Evolutionary conservation across 1,284 basidiomycete species (phyloP), one percentile per base, ranked within the genome.

Genomic region (Rhizopogon hawkerae): DNA sequence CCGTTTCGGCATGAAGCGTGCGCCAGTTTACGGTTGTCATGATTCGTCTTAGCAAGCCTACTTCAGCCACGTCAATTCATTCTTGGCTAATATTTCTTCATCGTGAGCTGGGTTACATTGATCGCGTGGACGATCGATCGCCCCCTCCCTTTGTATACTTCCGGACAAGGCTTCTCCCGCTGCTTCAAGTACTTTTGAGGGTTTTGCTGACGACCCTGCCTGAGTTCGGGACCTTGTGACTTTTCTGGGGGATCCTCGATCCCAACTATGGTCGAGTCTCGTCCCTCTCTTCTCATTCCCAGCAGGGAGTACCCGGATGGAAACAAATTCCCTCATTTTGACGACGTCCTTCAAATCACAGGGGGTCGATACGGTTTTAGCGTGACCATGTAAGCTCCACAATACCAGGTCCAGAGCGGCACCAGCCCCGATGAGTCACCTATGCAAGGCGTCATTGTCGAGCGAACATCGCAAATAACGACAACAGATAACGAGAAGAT

Each of bases 1-100:
- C 55, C 62, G 61, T 53, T 58, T 48, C 57, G 53, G 51, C 56
- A 46, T 35, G 14, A 13, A 10, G 31, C 1, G 11, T 11, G 18
- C 26, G 16, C 24, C 10, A 26, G 39, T 42, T 16, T 26, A 23
- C 13, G 24, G 38, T 42, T 42, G 39, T 31, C 39, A 41, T 41
- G 39, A 41, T 41, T 41, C n/a, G 7, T 38, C 21, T 18, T 29
- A 9, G 9, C 26, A 10, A 10, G 5, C 11, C 7, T 11, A 8
- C 37, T 38, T 38, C 23, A 43, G 41, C 41, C 41, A 43, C 41
- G 41, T 43, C 41, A 31, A 42, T 42, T 42, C 16, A 42, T 41
- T 16, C 39, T 31, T 31, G 31, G 31, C 9, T 31, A 31, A 31
- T 31, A 31, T 11, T 31, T 31, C 31, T 31, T 11, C 31, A 31